A percentile compares a stretch with the other conserved stretches of the same genome.
phyloP scores from a whole-genome alignment of 176 grass and related monocot species.

The Thinopyrum elongatum region DNA sequence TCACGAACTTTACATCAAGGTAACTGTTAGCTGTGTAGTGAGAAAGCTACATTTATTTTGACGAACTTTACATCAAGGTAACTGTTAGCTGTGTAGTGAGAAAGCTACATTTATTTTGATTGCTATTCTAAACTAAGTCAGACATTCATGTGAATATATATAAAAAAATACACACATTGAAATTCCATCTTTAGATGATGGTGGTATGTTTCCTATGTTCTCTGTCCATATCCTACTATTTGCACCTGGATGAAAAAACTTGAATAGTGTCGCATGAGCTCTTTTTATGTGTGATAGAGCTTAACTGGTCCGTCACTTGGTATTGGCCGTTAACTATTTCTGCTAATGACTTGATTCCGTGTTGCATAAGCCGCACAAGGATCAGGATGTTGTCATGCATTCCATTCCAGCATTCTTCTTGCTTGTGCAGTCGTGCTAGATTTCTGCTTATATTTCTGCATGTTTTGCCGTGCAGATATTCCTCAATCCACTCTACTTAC shows the following conservation, averaged over 20 bases:
- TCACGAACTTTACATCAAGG: conserved; percentile 87
- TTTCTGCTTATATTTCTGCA: background rate
- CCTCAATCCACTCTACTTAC: conserved; percentile 67
- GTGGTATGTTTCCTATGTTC: background rate
- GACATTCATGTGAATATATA: background rate
- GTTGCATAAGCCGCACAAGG: background rate
- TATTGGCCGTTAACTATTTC: background rate
- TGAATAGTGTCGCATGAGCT: background rate
- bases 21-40: conserved; percentile 24
- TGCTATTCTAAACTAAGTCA: conserved; percentile 9
- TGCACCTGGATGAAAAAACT: background rate
- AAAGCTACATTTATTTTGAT: background rate
- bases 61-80: conserved; percentile 90
- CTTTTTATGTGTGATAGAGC: background rate
- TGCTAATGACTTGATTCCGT: background rate
- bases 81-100: background rate
- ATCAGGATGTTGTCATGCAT: background rate
- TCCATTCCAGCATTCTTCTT: background rate
- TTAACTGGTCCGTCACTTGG: background rate
- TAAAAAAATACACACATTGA: background rate
- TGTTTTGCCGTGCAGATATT: conserved; percentile 43
- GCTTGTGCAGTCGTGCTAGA: background rate
- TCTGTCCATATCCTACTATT: background rate
- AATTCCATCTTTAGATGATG: background rate
- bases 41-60: background rate